A percentile compares a stretch with the other conserved stretches of the same genome.
Conservation (phyloP, 306 rosid genomes). For the Pyrus bretschneideri region DNA sequence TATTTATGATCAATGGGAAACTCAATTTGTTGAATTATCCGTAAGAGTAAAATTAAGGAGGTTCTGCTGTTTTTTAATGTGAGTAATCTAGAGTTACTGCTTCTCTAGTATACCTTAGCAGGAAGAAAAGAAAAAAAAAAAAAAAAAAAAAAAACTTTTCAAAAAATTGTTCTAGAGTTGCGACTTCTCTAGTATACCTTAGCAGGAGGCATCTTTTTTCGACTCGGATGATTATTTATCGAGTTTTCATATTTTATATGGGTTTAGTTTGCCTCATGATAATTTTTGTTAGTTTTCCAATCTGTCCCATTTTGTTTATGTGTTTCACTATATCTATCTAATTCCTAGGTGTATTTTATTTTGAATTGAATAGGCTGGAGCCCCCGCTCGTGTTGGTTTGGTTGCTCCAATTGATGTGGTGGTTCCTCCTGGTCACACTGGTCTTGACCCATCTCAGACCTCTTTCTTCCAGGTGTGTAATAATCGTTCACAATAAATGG, state of each 20-base stretch:
- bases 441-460: conserved; percentile 91
- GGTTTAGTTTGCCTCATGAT: background rate
- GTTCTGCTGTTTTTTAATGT: too few relatives aligned
- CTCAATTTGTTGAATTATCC: too few relatives aligned
- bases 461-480: conserved; percentile 82
- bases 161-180: too few relatives aligned
- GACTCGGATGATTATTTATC: background rate
- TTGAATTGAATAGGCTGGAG: conserved; percentile 50
- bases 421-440: conserved; percentile 90
- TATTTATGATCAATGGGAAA: too few relatives aligned
- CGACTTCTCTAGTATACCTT: background rate
- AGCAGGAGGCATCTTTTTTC: too few relatives aligned
- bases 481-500: background rate
- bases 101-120: background rate
- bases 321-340: background rate
- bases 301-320: background rate
- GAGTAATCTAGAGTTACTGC: too few relatives aligned
- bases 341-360: background rate
- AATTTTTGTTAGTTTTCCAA: background rate
- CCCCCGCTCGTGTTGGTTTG: conserved; percentile 98
- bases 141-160: too few relatives aligned
- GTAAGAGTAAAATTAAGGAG: too few relatives aligned
- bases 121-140: background rate
- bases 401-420: conserved; percentile 92
- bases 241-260: background rate